Conservation (phyloP, 1,284 basidiomycete species). For the Cryptococcus deneoformans region DNA sequence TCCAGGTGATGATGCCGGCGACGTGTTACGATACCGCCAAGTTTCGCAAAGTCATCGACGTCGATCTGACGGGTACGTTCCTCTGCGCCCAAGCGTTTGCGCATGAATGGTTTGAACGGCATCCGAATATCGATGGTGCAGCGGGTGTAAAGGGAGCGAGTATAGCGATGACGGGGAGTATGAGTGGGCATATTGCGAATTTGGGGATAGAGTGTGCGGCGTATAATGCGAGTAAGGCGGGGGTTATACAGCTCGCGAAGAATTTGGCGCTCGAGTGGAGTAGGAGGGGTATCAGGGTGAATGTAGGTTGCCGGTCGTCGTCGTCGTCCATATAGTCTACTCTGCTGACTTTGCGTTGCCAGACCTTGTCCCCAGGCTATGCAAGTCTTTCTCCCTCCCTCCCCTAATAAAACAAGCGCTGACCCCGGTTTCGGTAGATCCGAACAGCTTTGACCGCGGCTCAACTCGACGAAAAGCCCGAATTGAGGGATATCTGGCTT, state of each 20-base stretch:
- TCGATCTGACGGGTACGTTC: constrained; percentile 58
- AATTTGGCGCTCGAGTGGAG: constrained; percentile 83
- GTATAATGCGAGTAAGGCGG: constrained; percentile 35
- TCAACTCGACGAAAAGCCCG: constrained; percentile 29
- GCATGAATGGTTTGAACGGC: constrained; percentile 16
- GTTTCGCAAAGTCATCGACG: constrained; percentile 68
- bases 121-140: constrained; percentile 8
- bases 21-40: constrained; percentile 67
- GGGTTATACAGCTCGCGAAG: constrained; percentile 43
- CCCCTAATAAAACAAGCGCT: constrained; percentile 38
- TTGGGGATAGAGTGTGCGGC: constrained; percentile 46
- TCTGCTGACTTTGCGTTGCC: neutral
- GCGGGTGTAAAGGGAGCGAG: constrained; percentile 69
- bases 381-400: constrained; percentile 7
- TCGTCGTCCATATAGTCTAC: neutral
- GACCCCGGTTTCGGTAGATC: constrained; percentile 52
- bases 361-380: constrained; percentile 36
- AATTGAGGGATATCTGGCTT: constrained; percentile 32
- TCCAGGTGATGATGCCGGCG: constrained; percentile 63
- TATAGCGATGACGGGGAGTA: constrained; percentile 77
- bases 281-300: constrained; percentile 40
- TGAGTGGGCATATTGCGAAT: constrained; percentile 82
- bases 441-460: constrained; percentile 55
- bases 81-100: constrained; percentile 27
- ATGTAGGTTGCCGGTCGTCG: constrained; percentile 1